A percentile compares a stretch with the other conserved stretches of the same genome.
These are phyloP conservation scores for Penicillium digitatum DNA, from an alignment of 2,329 filamentous ascomycete genomes.

Conservation along the genomic window DNA sequence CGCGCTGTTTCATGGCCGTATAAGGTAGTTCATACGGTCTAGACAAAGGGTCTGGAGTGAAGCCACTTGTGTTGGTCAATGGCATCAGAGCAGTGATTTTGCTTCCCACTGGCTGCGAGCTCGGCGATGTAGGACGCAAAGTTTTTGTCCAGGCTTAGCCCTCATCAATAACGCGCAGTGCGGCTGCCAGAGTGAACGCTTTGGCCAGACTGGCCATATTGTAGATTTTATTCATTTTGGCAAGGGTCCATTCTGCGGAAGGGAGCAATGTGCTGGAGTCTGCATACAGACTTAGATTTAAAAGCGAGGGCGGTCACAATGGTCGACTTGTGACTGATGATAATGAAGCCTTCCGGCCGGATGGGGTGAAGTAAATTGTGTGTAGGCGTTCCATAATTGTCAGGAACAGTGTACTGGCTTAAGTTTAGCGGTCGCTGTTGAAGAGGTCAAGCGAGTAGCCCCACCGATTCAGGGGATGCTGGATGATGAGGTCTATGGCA, in stretches of 20 bases:
- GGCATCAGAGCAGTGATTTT: not conserved
- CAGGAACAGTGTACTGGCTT: conserved; percentile 7
- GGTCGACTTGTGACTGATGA: conserved; percentile 18
- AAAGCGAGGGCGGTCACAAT: conserved; percentile 24
- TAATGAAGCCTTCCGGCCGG: conserved; percentile 15
- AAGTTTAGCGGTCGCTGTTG: conserved; percentile 5
- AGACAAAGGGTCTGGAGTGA: not conserved
- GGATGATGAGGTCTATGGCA: conserved; percentile 2
- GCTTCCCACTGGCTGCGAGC: not conserved
- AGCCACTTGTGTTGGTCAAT: not conserved
- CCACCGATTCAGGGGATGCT: conserved; percentile 8
- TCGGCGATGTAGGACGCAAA: not conserved
- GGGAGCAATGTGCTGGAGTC: conserved; percentile 30
- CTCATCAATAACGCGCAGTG: not conserved
- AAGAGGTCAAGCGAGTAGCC: conserved; percentile 8
- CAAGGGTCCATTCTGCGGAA: conserved; percentile 22
- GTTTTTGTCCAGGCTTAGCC: not conserved
- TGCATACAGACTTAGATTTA: conserved; percentile 21
- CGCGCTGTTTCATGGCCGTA: not conserved
- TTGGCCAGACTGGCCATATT: conserved; percentile 42
- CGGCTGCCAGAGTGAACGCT: conserved; percentile 31
- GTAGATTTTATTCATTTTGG: conserved; percentile 37
- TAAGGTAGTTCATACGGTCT: not conserved
- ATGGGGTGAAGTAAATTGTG: conserved; percentile 18
- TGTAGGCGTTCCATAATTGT: conserved; percentile 7